Evolutionary conservation across 768 basidiomycete species (phyloP), one percentile per base, ranked within the genome.

Genomic region (Pleurotus tuoliensis): DNA sequence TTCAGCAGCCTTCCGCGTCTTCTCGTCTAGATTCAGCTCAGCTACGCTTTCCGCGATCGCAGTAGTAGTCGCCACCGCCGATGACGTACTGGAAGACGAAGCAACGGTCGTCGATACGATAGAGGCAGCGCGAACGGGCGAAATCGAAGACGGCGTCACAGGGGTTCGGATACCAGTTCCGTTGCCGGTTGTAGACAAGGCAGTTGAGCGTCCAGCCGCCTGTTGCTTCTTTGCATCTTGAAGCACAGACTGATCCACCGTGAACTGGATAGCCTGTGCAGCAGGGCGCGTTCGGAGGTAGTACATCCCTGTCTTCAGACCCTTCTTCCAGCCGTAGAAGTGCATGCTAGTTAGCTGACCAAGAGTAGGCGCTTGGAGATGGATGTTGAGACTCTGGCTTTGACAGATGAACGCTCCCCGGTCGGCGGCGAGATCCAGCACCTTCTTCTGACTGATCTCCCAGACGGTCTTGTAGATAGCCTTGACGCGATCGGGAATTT

Each of bases 401-500:
- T 99, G 96, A 74, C 94, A 96, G 72, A 98, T 97, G 77, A 87
- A 99, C 1, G 97, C 94, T 39, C 95, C 96, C 59, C 97, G 94
- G 70, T 99, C 97, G n/a, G 97, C 97, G 52, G 97, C 90, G 63
- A 99, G 81, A 75, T 99, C 97, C 57, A 99, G 87, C 61, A 99
- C 86, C 69, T 92, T 94, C 90, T 98, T 98, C 78, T 98, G 96
- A 45, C 84, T 88, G 71, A 99, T 95, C 77, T 99, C 96, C 96
- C 96, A 99, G 48, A 98, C 96, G n/a, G 96, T 99, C 79, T 98
- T 98, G 85, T 99, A 99, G 76, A 99, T 94, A 0, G 92, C 90
- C 75, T 97, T 98, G 73, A 95, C 80, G 62, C 97, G 84, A 57
- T 86, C 87, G 1, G 96, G 95, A 62, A 98, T 93, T 47, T 67